phyloP scores from a whole-genome alignment of 768 basidiomycete species.

The Sistotremastrum suecicum region DNA sequence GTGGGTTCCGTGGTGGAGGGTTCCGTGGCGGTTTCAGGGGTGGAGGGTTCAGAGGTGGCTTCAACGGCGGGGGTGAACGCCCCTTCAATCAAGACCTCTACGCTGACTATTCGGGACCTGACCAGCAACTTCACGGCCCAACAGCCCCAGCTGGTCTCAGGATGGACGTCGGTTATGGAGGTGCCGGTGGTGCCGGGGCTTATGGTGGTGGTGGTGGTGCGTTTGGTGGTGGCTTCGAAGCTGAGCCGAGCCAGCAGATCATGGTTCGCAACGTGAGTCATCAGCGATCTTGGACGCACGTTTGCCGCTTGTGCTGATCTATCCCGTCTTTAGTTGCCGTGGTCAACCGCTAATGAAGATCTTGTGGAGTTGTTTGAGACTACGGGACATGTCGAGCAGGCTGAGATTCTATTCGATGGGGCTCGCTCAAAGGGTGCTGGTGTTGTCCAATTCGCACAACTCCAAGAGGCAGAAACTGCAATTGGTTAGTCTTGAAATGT shows the following conservation, averaged over 20 bases:
- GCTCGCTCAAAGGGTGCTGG: slow-evolving; percentile 89
- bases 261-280: slow-evolving; percentile 94
- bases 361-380: slow-evolving; percentile 97
- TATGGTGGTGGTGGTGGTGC: slow-evolving; percentile 19
- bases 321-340: slow-evolving; percentile 54
- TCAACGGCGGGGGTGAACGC: slow-evolving; percentile 37
- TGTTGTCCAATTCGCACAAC: slow-evolving; percentile 86
- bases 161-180: slow-evolving; percentile 23
- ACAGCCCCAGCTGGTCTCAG: slow-evolving; percentile 19
- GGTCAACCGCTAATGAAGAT: slow-evolving; percentile 99
- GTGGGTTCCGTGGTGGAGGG: slow-evolving; percentile 32
- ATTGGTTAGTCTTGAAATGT: slow-evolving; percentile 40
- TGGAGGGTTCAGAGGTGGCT: slow-evolving; percentile 40
- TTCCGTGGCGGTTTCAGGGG: slow-evolving; percentile 27
- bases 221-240: slow-evolving; percentile 30
- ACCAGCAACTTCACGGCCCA: slow-evolving; percentile 27
- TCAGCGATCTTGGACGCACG: neutral
- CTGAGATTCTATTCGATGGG: slow-evolving; percentile 90
- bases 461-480: slow-evolving; percentile 84
- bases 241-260: slow-evolving; percentile 92
- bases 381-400: slow-evolving; percentile 86
- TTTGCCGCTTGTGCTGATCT: neutral
- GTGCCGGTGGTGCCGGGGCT: slow-evolving; percentile 24
- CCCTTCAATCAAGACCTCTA: slow-evolving; percentile 84
- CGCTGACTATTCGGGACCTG: slow-evolving; percentile 86